These are phyloP conservation scores for Calamus simplicifolius DNA, from an alignment of 176 grass and related monocot species.

Conservation along the genomic window DNA sequence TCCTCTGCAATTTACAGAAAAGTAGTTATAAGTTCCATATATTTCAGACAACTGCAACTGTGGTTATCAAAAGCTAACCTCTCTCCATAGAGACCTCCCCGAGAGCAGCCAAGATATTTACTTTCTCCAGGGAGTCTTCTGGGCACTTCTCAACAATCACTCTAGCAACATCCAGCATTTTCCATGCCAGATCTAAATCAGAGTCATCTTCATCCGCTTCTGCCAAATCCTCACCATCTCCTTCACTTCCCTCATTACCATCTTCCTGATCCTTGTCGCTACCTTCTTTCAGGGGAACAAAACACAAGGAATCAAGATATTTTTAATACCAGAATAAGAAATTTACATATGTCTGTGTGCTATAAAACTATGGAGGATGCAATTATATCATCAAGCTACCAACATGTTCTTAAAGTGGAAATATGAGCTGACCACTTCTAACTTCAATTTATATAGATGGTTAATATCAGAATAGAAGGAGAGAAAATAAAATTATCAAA, in stretches of 20 bases:
- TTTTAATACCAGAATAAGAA: no score
- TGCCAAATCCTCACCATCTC: constrained; percentile 52
- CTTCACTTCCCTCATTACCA: constrained; percentile 36
- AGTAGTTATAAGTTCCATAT: background rate
- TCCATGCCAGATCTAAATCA: constrained; percentile 93
- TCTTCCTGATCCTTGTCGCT: constrained; percentile 44
- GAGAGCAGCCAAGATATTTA: constrained; percentile 75
- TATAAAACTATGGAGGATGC: no score
- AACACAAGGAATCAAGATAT: background rate
- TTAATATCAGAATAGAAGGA: no score
- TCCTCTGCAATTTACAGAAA: constrained; percentile 62
- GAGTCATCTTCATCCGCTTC: constrained; percentile 84
- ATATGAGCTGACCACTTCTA: no score
- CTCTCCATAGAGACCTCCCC: constrained; percentile 91
- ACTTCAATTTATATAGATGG: no score
- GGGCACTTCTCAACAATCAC: constrained; percentile 71
- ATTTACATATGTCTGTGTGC: no score
- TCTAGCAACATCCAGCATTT: constrained; percentile 97
- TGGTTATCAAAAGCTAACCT: constrained; percentile 28
- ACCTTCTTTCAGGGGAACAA: constrained; percentile 38
- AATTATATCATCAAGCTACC: no score
- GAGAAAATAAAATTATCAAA: no score
- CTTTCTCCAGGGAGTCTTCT: constrained; percentile 69
- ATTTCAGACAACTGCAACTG: background rate
- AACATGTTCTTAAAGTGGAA: no score